These are phyloP conservation scores for Paracamarosporium sp. DNA, from an alignment of 2,329 filamentous ascomycete genomes.

Conservation along the genomic window DNA sequence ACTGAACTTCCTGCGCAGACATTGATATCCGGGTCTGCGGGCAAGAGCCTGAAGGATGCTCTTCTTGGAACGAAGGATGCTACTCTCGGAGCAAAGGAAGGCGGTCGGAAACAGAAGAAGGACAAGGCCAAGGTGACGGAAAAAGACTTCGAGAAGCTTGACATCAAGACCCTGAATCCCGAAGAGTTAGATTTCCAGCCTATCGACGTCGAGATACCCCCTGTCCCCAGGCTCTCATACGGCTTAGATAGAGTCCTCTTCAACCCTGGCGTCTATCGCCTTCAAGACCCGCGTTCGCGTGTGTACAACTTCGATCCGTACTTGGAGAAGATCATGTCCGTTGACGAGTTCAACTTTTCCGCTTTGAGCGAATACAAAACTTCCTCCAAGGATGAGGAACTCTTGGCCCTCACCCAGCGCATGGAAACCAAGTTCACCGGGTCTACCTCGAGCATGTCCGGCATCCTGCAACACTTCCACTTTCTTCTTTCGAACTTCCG, in stretches of 20 bases:
- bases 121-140: conserved; percentile 10
- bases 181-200: conserved; percentile 44
- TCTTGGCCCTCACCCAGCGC: conserved; percentile 72
- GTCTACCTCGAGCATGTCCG: conserved; percentile 96
- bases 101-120: conserved; percentile 7
- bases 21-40: conserved; percentile 2
- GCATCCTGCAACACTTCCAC: conserved; percentile 87
- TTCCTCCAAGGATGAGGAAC: conserved; percentile 79
- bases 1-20: background rate
- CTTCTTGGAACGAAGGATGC: background rate
- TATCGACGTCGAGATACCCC: conserved; percentile 54
- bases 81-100: background rate
- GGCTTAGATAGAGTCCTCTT: conserved; percentile 90
- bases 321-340: conserved; percentile 89
- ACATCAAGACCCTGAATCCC: conserved; percentile 31
- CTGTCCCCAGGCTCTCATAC: conserved; percentile 71
- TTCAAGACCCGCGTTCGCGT: conserved; percentile 85
- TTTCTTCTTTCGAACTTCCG: conserved; percentile 88
- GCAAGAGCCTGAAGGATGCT: conserved; percentile 3
- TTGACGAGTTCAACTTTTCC: conserved; percentile 89
- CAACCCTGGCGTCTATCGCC: conserved; percentile 84
- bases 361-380: conserved; percentile 87
- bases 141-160: conserved; percentile 18
- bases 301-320: conserved; percentile 99
- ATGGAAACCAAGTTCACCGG: conserved; percentile 83